Evolutionary conservation across 2,329 filamentous ascomycete genomes (phyloP), one percentile per base, ranked within the genome.

Genomic region (Trichoderma afroharzianum): DNA sequence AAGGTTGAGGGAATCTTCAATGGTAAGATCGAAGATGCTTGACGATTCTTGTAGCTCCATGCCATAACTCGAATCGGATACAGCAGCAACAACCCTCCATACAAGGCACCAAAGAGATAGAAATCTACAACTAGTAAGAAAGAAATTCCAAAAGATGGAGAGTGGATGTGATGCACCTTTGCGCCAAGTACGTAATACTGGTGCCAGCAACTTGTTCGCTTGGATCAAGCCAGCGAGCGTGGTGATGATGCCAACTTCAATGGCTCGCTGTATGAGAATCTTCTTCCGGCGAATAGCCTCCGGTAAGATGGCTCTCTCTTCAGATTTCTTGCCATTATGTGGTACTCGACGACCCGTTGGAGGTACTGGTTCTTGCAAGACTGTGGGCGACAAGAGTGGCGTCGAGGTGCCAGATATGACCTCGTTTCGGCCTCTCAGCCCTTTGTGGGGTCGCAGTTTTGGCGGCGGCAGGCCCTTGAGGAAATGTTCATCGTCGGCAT

Each of bases 401-500:
- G 88, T 90, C 2, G 87, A 86, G 4, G 83, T 78, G 7, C 86
- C 86, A 0, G 89, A 91, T 2, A 87, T 76, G 3, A 77, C 78
- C 76, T 87, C 90, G 75, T 88, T 86, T 72, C 80, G 82, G 72
- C 88, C 91, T 72, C 92, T 88, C 63, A 97, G 81, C 8, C 94
- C 95, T 82, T 97, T 98, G 78, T 92, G 91, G 36, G 89, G 85
- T 73, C 90, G 88, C 9, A 87, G 76, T n/a, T 87, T 91, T 2
- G 95, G 93, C 3, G 95, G 93, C 1, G 95, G 95, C 26, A 98
- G 83, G 0, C 94, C 92, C 79, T 92, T 96, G 71, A 97, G 85
- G 75, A 95, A 91, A 74, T 95, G 92, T 80, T 98, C 95, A 82
- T 98, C 95, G 77, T 98, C 95, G 50, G 95, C 95, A 79, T 98